Evolutionary conservation across 202 grass and related monocot genomes (phyloP), one percentile per base, ranked within the genome.

Genomic region (Miscanthus sacchariflorus): DNA sequence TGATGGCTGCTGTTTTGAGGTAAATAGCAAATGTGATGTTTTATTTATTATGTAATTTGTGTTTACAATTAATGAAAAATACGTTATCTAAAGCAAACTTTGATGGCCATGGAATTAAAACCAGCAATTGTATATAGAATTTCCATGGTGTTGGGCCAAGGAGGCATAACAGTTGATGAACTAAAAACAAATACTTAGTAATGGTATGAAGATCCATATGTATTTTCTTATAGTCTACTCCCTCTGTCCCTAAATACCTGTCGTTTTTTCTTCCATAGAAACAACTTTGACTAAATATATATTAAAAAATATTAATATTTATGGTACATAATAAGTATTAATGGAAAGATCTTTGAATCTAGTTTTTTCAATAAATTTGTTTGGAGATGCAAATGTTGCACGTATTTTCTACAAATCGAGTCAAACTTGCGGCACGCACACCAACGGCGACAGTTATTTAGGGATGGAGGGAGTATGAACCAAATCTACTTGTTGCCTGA

Each of bases 1-100:
- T 76, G 24, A 35, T 77, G 74, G 24, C 76, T 63, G 19, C 28
- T 23, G 30, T 9, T 39, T 78, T 58, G 76, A 78, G 40, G 52
- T 75, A 59, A 70, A 38, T 70, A 18, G 30, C 2, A 69, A 68
- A 68, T 68, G 66, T 18, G 5, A 67, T 28, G 24, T 30, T 28
- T 61, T 56, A 48, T 58, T 25, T 25, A 65, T 27, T 5, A 25
- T 25, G 4, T 30, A 30, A 30, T 6, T 27, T 67, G 25, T 7
- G 13, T 15, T 67, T 30, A 67, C 64, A 67, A 63, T 1, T 63
- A 9, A 4, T 9, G 9, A 4, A 24, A 24, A 63, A 24, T 10
- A 24, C 9, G 8, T 9, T 63, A 63, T 18, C 17, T 63, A 24
- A 64, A 64, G 9, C 61, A 64, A 67, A 67, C 64, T 67, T 67